Percentiles rank a stretch among this genome's conserved stretches.
Evolutionary conservation across 345 rosid genomes (phyloP).

Genomic region (Pistacia integerrima): DNA sequence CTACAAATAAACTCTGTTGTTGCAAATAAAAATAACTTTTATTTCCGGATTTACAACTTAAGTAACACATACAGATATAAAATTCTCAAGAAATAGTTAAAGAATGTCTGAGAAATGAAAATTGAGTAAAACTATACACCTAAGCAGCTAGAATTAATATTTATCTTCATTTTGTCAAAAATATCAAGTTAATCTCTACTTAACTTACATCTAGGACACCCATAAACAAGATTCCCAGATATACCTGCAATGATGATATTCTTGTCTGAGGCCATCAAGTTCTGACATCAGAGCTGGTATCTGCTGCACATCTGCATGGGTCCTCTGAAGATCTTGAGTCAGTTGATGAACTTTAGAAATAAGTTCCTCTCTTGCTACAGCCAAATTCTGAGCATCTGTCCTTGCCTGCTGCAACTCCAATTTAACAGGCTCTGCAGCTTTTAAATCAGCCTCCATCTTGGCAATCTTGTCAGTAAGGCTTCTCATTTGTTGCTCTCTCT

Average conservation of each 20-base stretch:
- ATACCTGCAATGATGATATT: slow-evolving; percentile 93
- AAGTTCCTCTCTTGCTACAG: slow-evolving; percentile 76
- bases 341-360: slow-evolving; percentile 72
- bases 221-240: slow-evolving; percentile 23
- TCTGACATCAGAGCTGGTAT: slow-evolving; percentile 76
- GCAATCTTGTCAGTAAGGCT: slow-evolving; percentile 65
- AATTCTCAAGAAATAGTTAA: background rate
- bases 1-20: background rate
- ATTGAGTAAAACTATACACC: background rate
- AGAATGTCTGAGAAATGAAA: background rate
- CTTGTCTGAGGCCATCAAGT: slow-evolving; percentile 82
- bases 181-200: slow-evolving; percentile 1
- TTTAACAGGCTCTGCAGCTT: slow-evolving; percentile 67
- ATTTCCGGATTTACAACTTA: slow-evolving; percentile 18
- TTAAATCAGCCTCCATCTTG: slow-evolving; percentile 78
- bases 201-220: background rate
- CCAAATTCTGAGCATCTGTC: slow-evolving; percentile 70
- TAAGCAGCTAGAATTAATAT: background rate
- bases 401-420: slow-evolving; percentile 74
- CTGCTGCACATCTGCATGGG: slow-evolving; percentile 77
- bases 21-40: background rate
- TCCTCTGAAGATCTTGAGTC: slow-evolving; percentile 74
- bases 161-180: background rate
- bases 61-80: background rate
- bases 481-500: slow-evolving; percentile 80